Evolutionary conservation across 441 rosid genomes (phyloP), one percentile per base, ranked within the genome.

Genomic region (Raphanus hybrid): DNA sequence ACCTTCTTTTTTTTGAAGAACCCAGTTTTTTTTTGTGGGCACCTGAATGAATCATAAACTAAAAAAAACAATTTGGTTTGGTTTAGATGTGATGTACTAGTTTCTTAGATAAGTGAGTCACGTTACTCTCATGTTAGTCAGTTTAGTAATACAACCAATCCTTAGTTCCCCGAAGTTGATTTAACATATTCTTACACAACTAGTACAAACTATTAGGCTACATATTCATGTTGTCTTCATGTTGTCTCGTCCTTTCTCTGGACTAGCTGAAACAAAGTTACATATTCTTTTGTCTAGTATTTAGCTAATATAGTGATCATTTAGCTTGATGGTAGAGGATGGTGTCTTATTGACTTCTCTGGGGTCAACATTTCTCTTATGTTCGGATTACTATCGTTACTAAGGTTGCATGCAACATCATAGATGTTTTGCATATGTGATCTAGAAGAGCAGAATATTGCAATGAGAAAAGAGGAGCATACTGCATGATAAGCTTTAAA

Each of bases 11-110:
- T 41, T 60, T 34, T 67, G 9, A 11, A 35, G 55, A 83, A 52
- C 16, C 12, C 4, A 63, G 71, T 60, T 78, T 78, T 76, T 78
- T 76, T 64, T 50, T 3, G 18, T 3, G 8, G 23, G 23, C 72
- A 80, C 82, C 74, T 84, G 71, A 67, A 58, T 16, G 50, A 67
- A 26, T 70, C 55, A 15, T 64, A 72, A 37, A 71, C 52, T 72
- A 72, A 35, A 59, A 37, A 70, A 58, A 63, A 52, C 81, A 3
- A 81, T 71, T 86, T 83, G 64, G 27, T 63, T 70, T 65, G 59
- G 78, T 60, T 77, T 82, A 57, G 69, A 9, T 55, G 54, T 64
- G 27, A 57, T 77, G n/a, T 57, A 64, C 61, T 41, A 48, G 58
- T 57, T 65, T 50, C 69, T 60, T 50, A 75, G 43, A 63, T 83